These are phyloP conservation scores for Ogataea trehaloabstinens DNA, from an alignment of 805 yeast genomes.

Conservation along the genomic window DNA sequence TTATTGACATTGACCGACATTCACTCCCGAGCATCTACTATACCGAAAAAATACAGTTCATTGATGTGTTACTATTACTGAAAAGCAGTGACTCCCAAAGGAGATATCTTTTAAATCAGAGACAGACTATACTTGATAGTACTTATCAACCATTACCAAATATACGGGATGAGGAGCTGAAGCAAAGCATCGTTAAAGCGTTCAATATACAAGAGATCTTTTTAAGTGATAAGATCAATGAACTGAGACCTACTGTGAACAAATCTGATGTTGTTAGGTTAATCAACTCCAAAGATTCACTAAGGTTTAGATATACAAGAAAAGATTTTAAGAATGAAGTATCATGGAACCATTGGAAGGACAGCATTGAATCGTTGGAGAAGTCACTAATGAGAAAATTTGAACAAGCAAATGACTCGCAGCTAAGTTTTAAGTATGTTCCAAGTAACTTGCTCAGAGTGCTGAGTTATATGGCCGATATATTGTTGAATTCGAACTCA, in stretches of 20 bases:
- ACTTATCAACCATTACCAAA: constrained; percentile 12
- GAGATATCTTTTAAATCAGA: constrained; percentile 8
- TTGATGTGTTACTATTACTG: constrained; percentile 17
- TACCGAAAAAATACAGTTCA: constrained; percentile 14
- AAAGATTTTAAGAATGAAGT: constrained; percentile 14
- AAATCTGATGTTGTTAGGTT: constrained; percentile 12
- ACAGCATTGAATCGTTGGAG: constrained; percentile 7
- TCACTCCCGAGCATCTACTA: constrained; percentile 9
- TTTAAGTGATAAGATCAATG: constrained; percentile 8
- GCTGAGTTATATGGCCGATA: constrained; percentile 11
- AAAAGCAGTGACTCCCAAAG: constrained; percentile 17
- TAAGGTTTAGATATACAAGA: constrained; percentile 5
- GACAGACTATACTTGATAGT: constrained; percentile 10
- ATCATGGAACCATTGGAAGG: constrained; percentile 12
- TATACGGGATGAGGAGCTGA: constrained; percentile 9
- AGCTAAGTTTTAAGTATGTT: constrained; percentile 7
- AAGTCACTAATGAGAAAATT: constrained; percentile 3
- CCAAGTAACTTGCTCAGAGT: constrained; percentile 18
- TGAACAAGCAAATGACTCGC: background rate
- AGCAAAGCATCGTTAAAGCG: constrained; percentile 10
- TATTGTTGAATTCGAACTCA: constrained; percentile 20
- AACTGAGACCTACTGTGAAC: constrained; percentile 10
- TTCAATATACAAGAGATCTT: constrained; percentile 8
- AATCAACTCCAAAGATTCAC: constrained; percentile 8
- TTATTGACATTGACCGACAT: constrained; percentile 4